Base-by-base conservation (phyloP, 495 filamentous ascomycete species). In the Apodospora peruviana region DNA sequence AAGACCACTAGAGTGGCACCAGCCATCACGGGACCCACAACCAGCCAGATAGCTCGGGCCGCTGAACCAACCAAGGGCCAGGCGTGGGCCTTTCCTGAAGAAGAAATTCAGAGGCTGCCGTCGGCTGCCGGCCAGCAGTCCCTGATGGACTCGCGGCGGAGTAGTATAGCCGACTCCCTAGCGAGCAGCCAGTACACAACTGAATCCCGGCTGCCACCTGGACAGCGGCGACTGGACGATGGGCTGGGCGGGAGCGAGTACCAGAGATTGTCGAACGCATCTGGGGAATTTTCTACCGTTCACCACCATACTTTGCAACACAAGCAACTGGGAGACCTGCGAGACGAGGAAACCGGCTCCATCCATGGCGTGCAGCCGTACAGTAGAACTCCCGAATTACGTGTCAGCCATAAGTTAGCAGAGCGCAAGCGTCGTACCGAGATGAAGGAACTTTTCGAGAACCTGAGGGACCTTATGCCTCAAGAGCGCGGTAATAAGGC, bases 391-490 rank as follows among this genome's bases (percentile, higher is more conserved):
- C 93, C 93, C 7, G 93, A 96, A 64, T 74, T 97, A n/a, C 78
- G 93, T 32, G 84, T 95, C 25, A 96, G 88, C 41, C 93, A 99
- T 56, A 99, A 99, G 61, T 75, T 97, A 39, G 93, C 93, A 5
- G 93, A 99, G 69, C 79, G 93, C 29, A 99, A 97, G 69, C 85
- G 93, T 14, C 81, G 93, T 27, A 95, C 89, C 41, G 93, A 99
- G 64, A 97, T 99, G 93, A 99, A 99, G 67, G 85, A 91, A 60
- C 76, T 96, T 5, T 97, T 97, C 62, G 93, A 99, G 53, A 78
- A 85, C 39, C 69, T 99, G 20, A 82, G 91, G 32, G 76, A 84
- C 44, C 77, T 89, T 35, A 82, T 96, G 52, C 91, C 91, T 5
- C 83, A 89, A 47, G 87, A 86, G 50, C 82, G 90, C 43, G 91